These are phyloP conservation scores for Candida vaughaniae DNA, from an alignment of 805 yeast genomes.

Conservation along the genomic window DNA sequence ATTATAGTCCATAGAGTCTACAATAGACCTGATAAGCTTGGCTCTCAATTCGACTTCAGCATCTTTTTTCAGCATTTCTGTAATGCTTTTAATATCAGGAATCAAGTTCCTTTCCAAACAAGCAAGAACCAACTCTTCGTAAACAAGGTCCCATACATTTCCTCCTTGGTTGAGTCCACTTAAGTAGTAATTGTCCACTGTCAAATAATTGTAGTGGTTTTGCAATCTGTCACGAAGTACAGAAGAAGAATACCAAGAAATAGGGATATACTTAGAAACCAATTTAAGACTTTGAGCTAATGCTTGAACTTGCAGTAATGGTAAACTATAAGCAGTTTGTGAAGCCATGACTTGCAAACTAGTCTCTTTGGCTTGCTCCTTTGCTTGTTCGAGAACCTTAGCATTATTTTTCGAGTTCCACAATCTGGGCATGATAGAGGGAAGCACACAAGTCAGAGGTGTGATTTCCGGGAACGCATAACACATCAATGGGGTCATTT, in stretches of 20 bases:
- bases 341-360: slow-evolving; percentile 24
- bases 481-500: slow-evolving; percentile 53
- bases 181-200: slow-evolving; percentile 52
- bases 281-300: slow-evolving; percentile 37
- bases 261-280: slow-evolving; percentile 41
- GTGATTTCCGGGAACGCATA: slow-evolving; percentile 53
- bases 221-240: slow-evolving; percentile 36
- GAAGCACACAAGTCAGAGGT: slow-evolving; percentile 59
- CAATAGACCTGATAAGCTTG: slow-evolving; percentile 38
- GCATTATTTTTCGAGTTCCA: slow-evolving; percentile 22
- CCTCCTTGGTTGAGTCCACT: slow-evolving; percentile 36
- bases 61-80: background rate
- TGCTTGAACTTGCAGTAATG: slow-evolving; percentile 34
- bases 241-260: slow-evolving; percentile 35
- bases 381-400: slow-evolving; percentile 9
- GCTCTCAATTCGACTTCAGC: slow-evolving; percentile 25
- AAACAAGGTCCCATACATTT: slow-evolving; percentile 45
- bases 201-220: slow-evolving; percentile 41
- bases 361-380: slow-evolving; percentile 4
- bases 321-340: slow-evolving; percentile 49
- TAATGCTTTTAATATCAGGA: slow-evolving; percentile 22
- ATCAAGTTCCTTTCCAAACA: slow-evolving; percentile 57
- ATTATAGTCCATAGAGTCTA: slow-evolving; percentile 41
- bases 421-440: slow-evolving; percentile 40
- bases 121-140: slow-evolving; percentile 51